Evolutionary conservation across 176 grass and related monocot genomes (phyloP), one percentile per base, ranked within the genome.

Genomic region (Raddia guianensis): DNA sequence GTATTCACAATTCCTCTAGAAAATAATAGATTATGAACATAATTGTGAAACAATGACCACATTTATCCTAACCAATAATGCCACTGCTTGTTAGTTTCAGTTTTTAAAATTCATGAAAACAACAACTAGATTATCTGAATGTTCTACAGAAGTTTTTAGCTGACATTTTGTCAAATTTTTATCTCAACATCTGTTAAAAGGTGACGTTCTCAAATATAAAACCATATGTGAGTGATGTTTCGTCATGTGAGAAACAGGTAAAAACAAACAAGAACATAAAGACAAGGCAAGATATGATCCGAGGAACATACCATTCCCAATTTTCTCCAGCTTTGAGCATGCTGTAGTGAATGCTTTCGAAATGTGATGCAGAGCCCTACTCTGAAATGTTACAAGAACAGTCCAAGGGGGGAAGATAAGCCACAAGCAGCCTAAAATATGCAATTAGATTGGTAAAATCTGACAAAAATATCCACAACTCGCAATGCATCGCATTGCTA

Each of bases 341-440:
- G 94, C 91, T 13, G 66, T 86, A 59, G 84, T 87, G 83, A 97
- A 97, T 51, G 94, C 91, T 76, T 97, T 97, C 1, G 94, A 97
- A 82, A 94, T 92, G 68, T 97, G 89, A 94, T 94, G 77, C 71
- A 98, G 80, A 87, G 96, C 74, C 84, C 96, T 95, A 42, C 86
- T 88, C 96, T 98, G 90, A 83, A 82, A 67, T 52, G n/a, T 55
- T 49, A 58, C 7, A 51, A 33, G 19, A 89, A 34, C 27, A 83
- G 21, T 35, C 33, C 1, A 72, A 57, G 1, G 12, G 46, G 19
- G 27, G 55, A 7, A 67, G 45, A 72, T 64, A 60, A 19, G 16
- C 67, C 5, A 10, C 5, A 70, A 62, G 20, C 12, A 70, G 46
- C 44, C 20, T 32, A 80, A 52, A 64, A 70, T 76, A 47, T 21